Conservation (phyloP, 164 flowering plant genomes). For the Platanus orientalis region DNA sequence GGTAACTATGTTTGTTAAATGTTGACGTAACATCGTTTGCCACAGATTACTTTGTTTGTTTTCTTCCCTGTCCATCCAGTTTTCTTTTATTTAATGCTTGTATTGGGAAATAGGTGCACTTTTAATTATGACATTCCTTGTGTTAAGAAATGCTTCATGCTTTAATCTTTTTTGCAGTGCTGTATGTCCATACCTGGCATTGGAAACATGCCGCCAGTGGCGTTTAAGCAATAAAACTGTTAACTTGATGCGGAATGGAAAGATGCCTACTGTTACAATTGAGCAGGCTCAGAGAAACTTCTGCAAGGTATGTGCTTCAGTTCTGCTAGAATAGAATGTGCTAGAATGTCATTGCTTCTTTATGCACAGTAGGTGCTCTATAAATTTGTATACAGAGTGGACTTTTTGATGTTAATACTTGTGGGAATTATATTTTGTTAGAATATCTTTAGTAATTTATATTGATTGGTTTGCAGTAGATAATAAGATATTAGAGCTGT, state of each 20-base stretch:
- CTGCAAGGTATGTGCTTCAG: constrained; percentile 60
- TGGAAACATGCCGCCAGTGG: constrained; percentile 99
- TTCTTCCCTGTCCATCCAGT: neutral
- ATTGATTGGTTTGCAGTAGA: no score
- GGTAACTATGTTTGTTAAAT: no score
- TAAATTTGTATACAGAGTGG: no score
- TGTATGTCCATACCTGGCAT: constrained; percentile 91
- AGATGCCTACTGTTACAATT: constrained; percentile 97
- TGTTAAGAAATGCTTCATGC: neutral
- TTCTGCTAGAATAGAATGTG: no score
- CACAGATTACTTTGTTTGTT: no score
- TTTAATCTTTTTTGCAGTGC: constrained; percentile 54
- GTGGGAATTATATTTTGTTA: no score
- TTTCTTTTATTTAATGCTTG: neutral
- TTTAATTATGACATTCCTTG: neutral
- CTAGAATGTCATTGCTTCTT: no score
- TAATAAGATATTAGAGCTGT: no score
- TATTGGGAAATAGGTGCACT: neutral
- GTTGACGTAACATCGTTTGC: no score
- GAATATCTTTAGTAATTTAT: no score
- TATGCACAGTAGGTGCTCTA: no score
- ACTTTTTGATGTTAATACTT: no score
- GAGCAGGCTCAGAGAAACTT: constrained; percentile 97
- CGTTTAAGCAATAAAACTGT: constrained; percentile 94
- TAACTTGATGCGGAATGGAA: constrained; percentile 94